A percentile compares a stretch with the other conserved stretches of the same genome.
These are phyloP conservation scores for Cystobasidium ongulense DNA, from an alignment of 768 basidiomycete genomes.

Conservation along the genomic window DNA sequence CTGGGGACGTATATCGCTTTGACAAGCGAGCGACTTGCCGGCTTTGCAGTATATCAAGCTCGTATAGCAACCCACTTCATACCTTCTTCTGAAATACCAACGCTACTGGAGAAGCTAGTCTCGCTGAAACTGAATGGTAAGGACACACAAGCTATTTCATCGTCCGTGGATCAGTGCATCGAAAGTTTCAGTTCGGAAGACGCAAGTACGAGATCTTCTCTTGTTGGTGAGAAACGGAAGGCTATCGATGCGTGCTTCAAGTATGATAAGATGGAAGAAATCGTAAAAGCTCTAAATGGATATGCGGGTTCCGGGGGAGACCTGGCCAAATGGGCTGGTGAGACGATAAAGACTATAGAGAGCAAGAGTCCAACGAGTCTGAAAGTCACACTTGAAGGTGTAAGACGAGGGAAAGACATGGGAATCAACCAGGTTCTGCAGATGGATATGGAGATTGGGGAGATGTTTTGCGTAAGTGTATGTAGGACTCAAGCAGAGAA, in stretches of 20 bases:
- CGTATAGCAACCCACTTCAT: conserved; percentile 93
- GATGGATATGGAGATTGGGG: conserved; percentile 84
- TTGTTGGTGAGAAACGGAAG: conserved; percentile 57
- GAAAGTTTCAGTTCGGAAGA: conserved; percentile 57
- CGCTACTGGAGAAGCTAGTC: conserved; percentile 38
- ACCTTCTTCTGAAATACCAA: conserved; percentile 62
- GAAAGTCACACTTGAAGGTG: conserved; percentile 73
- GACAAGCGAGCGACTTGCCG: conserved; percentile 63
- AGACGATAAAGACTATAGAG: conserved; percentile 58
- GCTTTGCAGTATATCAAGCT: conserved; percentile 66
- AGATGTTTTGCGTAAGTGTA: conserved; percentile 73
- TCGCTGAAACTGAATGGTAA: neutral
- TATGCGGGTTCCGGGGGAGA: conserved; percentile 42
- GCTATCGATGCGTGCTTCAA: conserved; percentile 76
- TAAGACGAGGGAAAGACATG: conserved; percentile 62
- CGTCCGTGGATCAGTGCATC: conserved; percentile 58
- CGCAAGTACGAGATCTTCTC: conserved; percentile 24
- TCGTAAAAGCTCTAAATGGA: conserved; percentile 52
- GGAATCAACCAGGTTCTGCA: conserved; percentile 60
- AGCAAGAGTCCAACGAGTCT: conserved; percentile 82
- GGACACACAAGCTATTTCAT: neutral
- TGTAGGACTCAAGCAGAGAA: neutral
- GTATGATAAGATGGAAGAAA: conserved; percentile 60
- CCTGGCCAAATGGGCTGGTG: conserved; percentile 64
- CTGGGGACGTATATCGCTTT: conserved; percentile 85